Base-by-base conservation (phyloP, 768 basidiomycete genomes). In the Calocybe gangraenosa region DNA sequence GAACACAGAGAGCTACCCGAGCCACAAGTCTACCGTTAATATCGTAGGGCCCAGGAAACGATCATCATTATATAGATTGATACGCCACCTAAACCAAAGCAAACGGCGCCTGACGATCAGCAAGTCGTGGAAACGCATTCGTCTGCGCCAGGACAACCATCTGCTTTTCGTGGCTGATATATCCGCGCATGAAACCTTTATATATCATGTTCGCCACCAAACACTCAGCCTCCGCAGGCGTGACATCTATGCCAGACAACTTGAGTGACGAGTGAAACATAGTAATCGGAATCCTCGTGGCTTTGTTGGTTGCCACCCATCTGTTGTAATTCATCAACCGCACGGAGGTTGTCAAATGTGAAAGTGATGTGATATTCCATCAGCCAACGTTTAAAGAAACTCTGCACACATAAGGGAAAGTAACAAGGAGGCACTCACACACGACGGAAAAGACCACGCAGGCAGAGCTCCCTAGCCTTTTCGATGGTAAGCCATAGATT, bases 161-260 rank as follows among this genome's bases (percentile, higher is more conserved):
- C 68, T 90, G 87, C 64, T 88, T 89, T 59, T 89, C 90, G 58
- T 99, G 96, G 40, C 92, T 92, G 56, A 99, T 93, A 65, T 98
- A 99, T 7, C 96, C 96, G 40, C 88, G 78, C 66, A 98, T 84
- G 62, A 84, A 90, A 15, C 88, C 89, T 67, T 85, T 90, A 69
- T 86, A 92, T 35, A 98, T 88, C 89, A 95, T 87, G 60, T 94
- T 94, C 21, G 93, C 92, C 7, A 96, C 81, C 41, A 93, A 76
- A 63, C 93, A 96, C 64, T 97, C 93, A 2, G 90, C 89, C 63
- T 95, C 93, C 53, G 88, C 92, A 48, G 71, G 59, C 7, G 81
- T 71, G 18, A 88, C 79, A 9, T 82, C 77, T 48, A 80, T 75
- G 2, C 85, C 87, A 3, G 87, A 84, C 46, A 91, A 65, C 41